Conservation (phyloP, 345 rosid genomes). For the Clarkia xantiana region DNA sequence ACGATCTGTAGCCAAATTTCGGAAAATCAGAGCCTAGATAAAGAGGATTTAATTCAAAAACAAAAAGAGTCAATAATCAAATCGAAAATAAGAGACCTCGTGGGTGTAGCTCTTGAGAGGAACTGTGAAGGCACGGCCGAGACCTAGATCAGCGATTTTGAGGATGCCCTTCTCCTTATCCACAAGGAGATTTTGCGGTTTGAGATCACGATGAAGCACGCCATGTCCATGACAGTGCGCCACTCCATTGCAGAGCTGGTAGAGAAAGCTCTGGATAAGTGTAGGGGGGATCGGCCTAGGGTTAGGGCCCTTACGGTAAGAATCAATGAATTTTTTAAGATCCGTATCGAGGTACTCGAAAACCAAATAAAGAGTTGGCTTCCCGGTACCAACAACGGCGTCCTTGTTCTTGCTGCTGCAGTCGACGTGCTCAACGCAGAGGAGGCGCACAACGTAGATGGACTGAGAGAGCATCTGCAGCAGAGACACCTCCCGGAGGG, state of each 20-base stretch:
- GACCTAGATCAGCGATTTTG: conserved; percentile 83
- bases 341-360: conserved; percentile 88
- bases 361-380: conserved; percentile 71
- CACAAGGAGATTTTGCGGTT: conserved; percentile 78
- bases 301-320: conserved; percentile 55
- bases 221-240: conserved; percentile 93
- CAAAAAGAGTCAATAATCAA: neutral
- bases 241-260: conserved; percentile 87
- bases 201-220: conserved; percentile 82
- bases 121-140: conserved; percentile 82
- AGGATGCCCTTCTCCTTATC: conserved; percentile 74
- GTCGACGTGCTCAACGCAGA: conserved; percentile 74
- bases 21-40: neutral
- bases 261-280: conserved; percentile 56
- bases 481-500: conserved; percentile 86
- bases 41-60: neutral
- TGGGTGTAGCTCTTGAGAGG: conserved; percentile 87
- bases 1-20: conserved; percentile 29
- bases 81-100: conserved; percentile 20
- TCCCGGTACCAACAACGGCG: conserved; percentile 11
- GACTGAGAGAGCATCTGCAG: conserved; percentile 89
- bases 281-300: conserved; percentile 49
- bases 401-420: conserved; percentile 12
- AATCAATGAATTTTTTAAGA: conserved; percentile 84
- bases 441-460: conserved; percentile 78